phyloP scores from a whole-genome alignment of 768 basidiomycete species.

The Solioccasus polychromus region DNA sequence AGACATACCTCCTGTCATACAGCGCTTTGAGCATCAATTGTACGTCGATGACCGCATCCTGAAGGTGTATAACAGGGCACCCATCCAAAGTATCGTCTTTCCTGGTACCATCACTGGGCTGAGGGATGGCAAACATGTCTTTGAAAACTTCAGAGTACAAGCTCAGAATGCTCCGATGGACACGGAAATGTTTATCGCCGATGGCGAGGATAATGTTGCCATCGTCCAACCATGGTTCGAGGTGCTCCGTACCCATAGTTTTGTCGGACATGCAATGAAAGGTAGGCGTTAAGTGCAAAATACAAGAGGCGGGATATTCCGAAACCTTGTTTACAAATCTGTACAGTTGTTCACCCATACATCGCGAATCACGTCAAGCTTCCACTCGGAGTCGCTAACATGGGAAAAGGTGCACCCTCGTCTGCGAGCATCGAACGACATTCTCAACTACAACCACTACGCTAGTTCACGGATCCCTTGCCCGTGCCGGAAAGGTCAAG shows the following conservation, averaged over 20 bases:
- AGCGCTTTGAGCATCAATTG: conserved; percentile 17
- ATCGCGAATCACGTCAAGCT: conserved; percentile 26
- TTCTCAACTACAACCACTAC: background rate
- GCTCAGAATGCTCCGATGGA: conserved; percentile 28
- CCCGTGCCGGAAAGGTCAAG: conserved; percentile 99
- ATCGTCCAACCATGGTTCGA: conserved; percentile 28
- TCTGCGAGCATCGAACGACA: conserved; percentile 1
- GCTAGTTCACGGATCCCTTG: conserved; percentile 99
- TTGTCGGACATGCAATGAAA: too few relatives aligned
- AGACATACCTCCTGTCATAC: conserved; percentile 20
- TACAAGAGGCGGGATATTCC: too few relatives aligned
- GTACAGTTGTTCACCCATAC: conserved; percentile 37
- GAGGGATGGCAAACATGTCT: conserved; percentile 25
- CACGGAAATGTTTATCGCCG: conserved; percentile 27
- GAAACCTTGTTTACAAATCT: conserved; percentile 42
- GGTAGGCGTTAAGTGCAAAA: too few relatives aligned
- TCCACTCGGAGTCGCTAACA: conserved; percentile 56
- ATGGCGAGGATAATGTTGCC: conserved; percentile 29
- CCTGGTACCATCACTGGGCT: too few relatives aligned
- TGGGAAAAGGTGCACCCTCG: conserved; percentile 63
- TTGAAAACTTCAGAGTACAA: conserved; percentile 30
- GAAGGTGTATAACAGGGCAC: conserved; percentile 20
- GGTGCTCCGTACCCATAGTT: too few relatives aligned
- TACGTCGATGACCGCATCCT: conserved; percentile 14
- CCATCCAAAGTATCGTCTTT: too few relatives aligned